Base-by-base conservation (phyloP, 2,329 filamentous ascomycete genomes). In the Hypoxylon sp. region DNA sequence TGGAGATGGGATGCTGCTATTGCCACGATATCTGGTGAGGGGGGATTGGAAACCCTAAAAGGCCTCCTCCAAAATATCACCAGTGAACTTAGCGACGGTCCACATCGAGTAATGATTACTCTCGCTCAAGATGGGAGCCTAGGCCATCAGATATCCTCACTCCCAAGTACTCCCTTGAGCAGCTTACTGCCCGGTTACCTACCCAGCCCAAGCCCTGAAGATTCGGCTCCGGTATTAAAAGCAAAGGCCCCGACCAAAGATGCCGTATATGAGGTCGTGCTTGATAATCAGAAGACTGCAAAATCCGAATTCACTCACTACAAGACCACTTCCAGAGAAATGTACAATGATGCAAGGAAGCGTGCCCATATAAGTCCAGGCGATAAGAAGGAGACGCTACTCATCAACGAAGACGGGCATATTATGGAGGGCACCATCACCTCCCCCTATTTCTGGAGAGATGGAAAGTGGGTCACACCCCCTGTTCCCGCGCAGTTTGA, bases 401-500 rank as follows among this genome's bases (percentile, higher is more conserved):
- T 97, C 1, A 83, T 91, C 66, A 93, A 91, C 0, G 68, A 76
- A 4, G 80, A 85, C 26, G 84, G 83, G 1, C 85, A 89, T 50
- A 79, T 97, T 34, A 97, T 96, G 85, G 94, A 98, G 77, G 93
- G 92, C 7, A 94, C 90, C 64, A 85, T 91, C 15, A 94, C 91
- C 0, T 96, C 90, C 0, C 87, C 91, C 0, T 97, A 94, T 76
- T 91, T 97, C 68, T 92, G 86, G 82, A 87, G 91, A 46, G 76
- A 82, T 4, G 88, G 86, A 0, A 79, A 80, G 51, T 98, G 94
- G 94, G 85, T 93, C 6, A 97, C 94, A 37, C 94, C 94, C 1
- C 85, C 87, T 0, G 81, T 92, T n/a, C 74, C 84, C 11, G 48
- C 64, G 6, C 55, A 73, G 13, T 84, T 79, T 57, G 74, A 71